phyloP scores from a whole-genome alignment of 495 filamentous ascomycete genomes.

The Neurospora sp. region DNA sequence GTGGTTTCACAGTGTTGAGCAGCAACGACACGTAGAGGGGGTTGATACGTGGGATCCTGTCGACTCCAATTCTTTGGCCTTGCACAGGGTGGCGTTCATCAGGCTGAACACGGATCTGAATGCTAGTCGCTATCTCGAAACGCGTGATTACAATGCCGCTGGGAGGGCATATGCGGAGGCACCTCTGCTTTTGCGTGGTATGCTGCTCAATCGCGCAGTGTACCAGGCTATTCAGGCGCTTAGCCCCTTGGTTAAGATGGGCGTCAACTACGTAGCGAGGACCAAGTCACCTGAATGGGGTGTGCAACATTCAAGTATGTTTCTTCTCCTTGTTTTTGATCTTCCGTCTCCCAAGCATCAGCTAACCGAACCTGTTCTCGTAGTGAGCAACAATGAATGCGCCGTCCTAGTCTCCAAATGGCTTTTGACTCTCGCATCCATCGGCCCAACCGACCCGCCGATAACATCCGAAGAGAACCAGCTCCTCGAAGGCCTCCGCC shows the following conservation, averaged over 20 bases:
- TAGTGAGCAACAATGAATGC: slow-evolving; percentile 59
- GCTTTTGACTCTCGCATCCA: slow-evolving; percentile 35
- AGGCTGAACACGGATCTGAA: slow-evolving; percentile 57
- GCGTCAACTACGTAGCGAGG: slow-evolving; percentile 58
- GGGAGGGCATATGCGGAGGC: slow-evolving; percentile 48
- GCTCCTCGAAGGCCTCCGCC: slow-evolving; percentile 56
- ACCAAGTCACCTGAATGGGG: slow-evolving; percentile 63
- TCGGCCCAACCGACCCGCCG: slow-evolving; percentile 33
- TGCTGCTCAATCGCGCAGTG: slow-evolving; percentile 48
- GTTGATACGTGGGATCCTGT: slow-evolving; percentile 42
- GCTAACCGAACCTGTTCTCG: slow-evolving; percentile 1
- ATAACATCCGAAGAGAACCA: slow-evolving; percentile 50
- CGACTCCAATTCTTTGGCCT: slow-evolving; percentile 57
- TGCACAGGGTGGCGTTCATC: slow-evolving; percentile 57
- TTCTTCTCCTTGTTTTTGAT: neutral
- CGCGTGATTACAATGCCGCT: slow-evolving; percentile 50
- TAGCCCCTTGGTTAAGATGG: slow-evolving; percentile 56
- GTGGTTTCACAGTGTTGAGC: slow-evolving; percentile 57
- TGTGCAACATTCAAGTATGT: slow-evolving; percentile 54
- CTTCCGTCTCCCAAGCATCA: neutral
- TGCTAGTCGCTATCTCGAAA: slow-evolving; percentile 51
- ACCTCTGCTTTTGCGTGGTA: slow-evolving; percentile 47
- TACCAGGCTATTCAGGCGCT: slow-evolving; percentile 62
- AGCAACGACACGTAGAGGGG: slow-evolving; percentile 31
- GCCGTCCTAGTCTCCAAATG: slow-evolving; percentile 53